Evolutionary conservation across 805 yeast species (phyloP).

Genomic region (Yarrowia keelungensis): DNA sequence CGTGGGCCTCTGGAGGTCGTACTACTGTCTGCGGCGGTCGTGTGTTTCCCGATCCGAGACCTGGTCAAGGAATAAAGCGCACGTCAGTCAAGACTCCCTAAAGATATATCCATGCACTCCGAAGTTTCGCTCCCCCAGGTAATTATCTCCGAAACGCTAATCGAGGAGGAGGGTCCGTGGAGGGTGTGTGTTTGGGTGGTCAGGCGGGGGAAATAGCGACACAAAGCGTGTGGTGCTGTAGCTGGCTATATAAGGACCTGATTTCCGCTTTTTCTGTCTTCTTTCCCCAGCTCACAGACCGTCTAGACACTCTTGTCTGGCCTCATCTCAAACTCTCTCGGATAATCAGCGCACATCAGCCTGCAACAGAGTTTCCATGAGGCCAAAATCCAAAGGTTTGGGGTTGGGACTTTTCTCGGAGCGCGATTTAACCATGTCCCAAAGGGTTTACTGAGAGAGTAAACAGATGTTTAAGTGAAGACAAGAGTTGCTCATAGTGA

Average conservation of each 20-base stretch:
- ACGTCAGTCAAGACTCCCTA: slow-evolving; percentile 31
- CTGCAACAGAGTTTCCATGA: slow-evolving; percentile 7
- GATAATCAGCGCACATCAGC: slow-evolving; percentile 36
- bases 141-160: slow-evolving; percentile 37
- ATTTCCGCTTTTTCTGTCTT: too few species aligned
- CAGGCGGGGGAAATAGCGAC: background rate
- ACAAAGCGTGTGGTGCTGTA: background rate
- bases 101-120: slow-evolving; percentile 37
- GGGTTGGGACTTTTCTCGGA: slow-evolving; percentile 27
- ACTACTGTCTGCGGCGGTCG: background rate
- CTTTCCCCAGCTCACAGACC: too few species aligned
- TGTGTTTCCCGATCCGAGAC: slow-evolving; percentile 26
- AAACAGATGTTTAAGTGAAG: background rate
- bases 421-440: slow-evolving; percentile 36
- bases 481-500: too few species aligned
- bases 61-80: slow-evolving; percentile 31
- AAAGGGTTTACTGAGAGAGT: slow-evolving; percentile 21
- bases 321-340: slow-evolving; percentile 27
- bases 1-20: background rate
- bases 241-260: background rate
- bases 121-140: slow-evolving; percentile 35
- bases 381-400: slow-evolving; percentile 1
- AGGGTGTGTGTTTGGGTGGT: background rate
- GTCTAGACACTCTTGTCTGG: background rate
- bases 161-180: slow-evolving; percentile 3